Evolutionary conservation across 2,329 filamentous ascomycete species (phyloP), one percentile per base, ranked within the genome.

Genomic region (Exophiala xenobiotica): DNA sequence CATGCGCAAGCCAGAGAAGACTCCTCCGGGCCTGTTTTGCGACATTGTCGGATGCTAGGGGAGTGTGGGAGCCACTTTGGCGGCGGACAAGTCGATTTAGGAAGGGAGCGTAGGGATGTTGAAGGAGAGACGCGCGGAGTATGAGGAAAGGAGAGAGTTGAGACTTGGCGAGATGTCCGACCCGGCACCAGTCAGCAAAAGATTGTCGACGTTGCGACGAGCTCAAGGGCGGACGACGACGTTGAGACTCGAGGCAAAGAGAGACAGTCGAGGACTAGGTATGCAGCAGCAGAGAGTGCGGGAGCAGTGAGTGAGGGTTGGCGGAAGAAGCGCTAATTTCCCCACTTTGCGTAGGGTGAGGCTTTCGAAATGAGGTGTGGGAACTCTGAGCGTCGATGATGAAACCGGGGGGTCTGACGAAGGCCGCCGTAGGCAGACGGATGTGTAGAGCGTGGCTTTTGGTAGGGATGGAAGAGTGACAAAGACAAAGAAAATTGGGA

Each of bases 1-100:
- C 90, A 97, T 96, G 78, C 92, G 88, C 78, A 97, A 75, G 70
- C 80, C 84, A 59, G 80, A 80, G 76, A 97, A 96, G 69, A 90
- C 86, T 80, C 60, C 60, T 50, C 89, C 87, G 73, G 91, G 88
- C 79, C 91, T 83, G 78, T 86, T 93, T 75, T 90, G 86, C 79
- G 89, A 90, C 90, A 96, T 95, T 42, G 71, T 71, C 71, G 65
- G 62, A 60, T 56, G 43, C 59, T 58, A 61, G 60, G 62, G 58
- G 57, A 61, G 29, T 54, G 39, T 56, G 50, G 50, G 50, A 57
- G 56, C 58, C 60, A 61, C 57, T 53, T 60, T 62, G 57, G 49
- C 57, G 60, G 59, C 48, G 29, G 39, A 41, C 41, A 27, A 26
- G 41, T 51, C 18, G 38, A 24, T 33, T 24, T 35, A 51, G 49